A percentile compares a stretch with the other conserved stretches of the same genome.
These are phyloP conservation scores for Phylloporus sp. DNA, from an alignment of 768 basidiomycete species.

Conservation along the genomic window DNA sequence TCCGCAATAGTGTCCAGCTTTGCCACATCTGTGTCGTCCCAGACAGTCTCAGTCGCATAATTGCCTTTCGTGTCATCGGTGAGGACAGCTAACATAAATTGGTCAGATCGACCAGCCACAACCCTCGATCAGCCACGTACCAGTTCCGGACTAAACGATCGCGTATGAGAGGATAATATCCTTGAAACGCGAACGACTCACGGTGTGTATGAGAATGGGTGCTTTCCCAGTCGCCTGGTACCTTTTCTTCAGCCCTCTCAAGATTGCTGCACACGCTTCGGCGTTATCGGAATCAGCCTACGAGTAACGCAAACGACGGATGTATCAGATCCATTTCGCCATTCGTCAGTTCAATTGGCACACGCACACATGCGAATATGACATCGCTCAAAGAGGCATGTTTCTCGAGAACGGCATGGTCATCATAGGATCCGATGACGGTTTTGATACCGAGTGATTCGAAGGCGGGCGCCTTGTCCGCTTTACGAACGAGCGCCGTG, in stretches of 20 bases:
- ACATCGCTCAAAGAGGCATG: slow-evolving; percentile 42
- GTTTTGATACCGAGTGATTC: slow-evolving; percentile 25
- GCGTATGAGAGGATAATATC: background rate
- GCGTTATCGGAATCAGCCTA: slow-evolving; percentile 48
- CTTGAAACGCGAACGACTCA: slow-evolving; percentile 26
- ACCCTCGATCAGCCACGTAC: slow-evolving; percentile 20
- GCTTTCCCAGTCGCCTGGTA: slow-evolving; percentile 37
- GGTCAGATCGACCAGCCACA: background rate
- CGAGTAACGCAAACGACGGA: background rate
- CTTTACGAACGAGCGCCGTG: slow-evolving; percentile 30
- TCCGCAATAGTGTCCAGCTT: slow-evolving; percentile 43
- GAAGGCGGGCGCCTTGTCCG: slow-evolving; percentile 19
- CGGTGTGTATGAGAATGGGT: slow-evolving; percentile 59
- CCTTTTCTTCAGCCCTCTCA: slow-evolving; percentile 49
- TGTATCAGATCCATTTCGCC: background rate
- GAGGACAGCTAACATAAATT: slow-evolving; percentile 32
- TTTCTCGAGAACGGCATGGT: slow-evolving; percentile 38
- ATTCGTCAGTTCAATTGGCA: background rate
- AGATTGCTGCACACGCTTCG: slow-evolving; percentile 39
- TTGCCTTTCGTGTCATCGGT: slow-evolving; percentile 43
- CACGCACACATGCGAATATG: slow-evolving; percentile 37
- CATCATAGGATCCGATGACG: slow-evolving; percentile 41
- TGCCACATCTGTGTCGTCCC: slow-evolving; percentile 44
- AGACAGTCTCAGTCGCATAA: slow-evolving; percentile 35
- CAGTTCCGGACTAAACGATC: slow-evolving; percentile 43